These are phyloP conservation scores for Podaxis sp. DNA, from an alignment of 768 basidiomycete genomes.

Conservation along the genomic window DNA sequence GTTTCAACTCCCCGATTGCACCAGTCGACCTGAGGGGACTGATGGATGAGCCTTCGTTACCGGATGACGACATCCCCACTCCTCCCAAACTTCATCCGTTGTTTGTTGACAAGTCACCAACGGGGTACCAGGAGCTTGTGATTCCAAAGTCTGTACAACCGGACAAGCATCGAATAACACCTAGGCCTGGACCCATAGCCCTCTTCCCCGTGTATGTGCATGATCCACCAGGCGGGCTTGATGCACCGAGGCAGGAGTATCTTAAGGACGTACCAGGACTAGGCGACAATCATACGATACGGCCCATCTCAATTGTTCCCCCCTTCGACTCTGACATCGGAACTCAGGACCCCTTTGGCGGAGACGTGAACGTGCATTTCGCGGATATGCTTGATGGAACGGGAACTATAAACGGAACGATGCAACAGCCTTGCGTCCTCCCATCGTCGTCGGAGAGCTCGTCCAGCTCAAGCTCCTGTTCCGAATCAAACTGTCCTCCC, in stretches of 20 bases:
- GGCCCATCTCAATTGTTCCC: conserved; percentile 1
- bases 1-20: conserved; percentile 15
- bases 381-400: not conserved
- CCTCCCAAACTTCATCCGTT: conserved; percentile 5
- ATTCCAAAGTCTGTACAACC: not conserved
- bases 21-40: not conserved
- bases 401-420: not conserved
- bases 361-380: not conserved
- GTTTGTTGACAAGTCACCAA: not conserved
- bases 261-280: not conserved
- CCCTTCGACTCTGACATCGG: not conserved
- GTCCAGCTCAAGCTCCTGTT: not conserved
- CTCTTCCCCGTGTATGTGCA: not conserved
- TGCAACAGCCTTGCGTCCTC: not conserved
- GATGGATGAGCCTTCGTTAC: not conserved
- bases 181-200: not conserved
- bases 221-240: not conserved
- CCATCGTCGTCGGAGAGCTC: not conserved
- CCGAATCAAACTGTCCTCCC: not conserved
- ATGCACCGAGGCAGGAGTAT: not conserved
- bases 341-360: conserved; percentile 2
- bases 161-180: not conserved
- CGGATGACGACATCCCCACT: conserved; percentile 9
- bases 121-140: not conserved
- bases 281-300: not conserved